Percentiles rank a stretch among this genome's conserved stretches.
phyloP scores from a whole-genome alignment of 2,329 filamentous ascomycete species.

The Pseudogymnoascus sp. region DNA sequence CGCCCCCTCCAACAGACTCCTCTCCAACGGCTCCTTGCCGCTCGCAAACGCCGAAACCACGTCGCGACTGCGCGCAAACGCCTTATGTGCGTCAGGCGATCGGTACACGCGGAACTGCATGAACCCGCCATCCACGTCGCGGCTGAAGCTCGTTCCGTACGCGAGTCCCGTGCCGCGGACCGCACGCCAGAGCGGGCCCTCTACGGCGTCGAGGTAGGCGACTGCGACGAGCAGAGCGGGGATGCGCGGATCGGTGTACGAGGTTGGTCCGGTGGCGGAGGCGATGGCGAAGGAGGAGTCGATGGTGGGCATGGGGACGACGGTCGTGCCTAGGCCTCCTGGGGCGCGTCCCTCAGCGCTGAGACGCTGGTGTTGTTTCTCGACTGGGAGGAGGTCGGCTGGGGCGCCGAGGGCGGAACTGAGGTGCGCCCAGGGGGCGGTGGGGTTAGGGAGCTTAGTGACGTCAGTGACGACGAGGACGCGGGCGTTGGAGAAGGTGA shows the following conservation, averaged over 20 bases:
- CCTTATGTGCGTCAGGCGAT: slow-evolving; percentile 81
- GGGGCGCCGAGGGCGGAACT: slow-evolving; percentile 27
- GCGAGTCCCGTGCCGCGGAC: slow-evolving; percentile 90
- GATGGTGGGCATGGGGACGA: slow-evolving; percentile 85
- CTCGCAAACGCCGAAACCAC: slow-evolving; percentile 69
- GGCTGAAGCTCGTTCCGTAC: slow-evolving; percentile 76
- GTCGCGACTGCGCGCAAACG: slow-evolving; percentile 68
- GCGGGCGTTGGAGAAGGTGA: slow-evolving; percentile 79
- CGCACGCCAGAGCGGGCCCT: slow-evolving; percentile 89
- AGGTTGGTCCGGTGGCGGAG: slow-evolving; percentile 65
- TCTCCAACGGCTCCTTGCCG: slow-evolving; percentile 66
- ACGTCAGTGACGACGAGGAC: slow-evolving; percentile 78
- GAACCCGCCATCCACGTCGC: slow-evolving; percentile 70
- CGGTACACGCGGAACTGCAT: slow-evolving; percentile 83
- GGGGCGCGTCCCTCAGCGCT: slow-evolving; percentile 67
- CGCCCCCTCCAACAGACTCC: slow-evolving; percentile 66
- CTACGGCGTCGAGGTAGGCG: slow-evolving; percentile 84
- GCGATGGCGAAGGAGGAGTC: slow-evolving; percentile 86
- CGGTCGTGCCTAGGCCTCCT: slow-evolving; percentile 64
- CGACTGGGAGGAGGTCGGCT: slow-evolving; percentile 59
- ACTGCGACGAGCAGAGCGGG: slow-evolving; percentile 82
- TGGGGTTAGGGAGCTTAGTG: slow-evolving; percentile 63
- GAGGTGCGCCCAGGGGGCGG: slow-evolving; percentile 65
- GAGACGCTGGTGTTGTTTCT: slow-evolving; percentile 62
- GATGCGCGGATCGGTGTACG: slow-evolving; percentile 68